Base-by-base conservation (phyloP, 2,329 filamentous ascomycete genomes). In the Parasarocladium wereldwijsianum region DNA sequence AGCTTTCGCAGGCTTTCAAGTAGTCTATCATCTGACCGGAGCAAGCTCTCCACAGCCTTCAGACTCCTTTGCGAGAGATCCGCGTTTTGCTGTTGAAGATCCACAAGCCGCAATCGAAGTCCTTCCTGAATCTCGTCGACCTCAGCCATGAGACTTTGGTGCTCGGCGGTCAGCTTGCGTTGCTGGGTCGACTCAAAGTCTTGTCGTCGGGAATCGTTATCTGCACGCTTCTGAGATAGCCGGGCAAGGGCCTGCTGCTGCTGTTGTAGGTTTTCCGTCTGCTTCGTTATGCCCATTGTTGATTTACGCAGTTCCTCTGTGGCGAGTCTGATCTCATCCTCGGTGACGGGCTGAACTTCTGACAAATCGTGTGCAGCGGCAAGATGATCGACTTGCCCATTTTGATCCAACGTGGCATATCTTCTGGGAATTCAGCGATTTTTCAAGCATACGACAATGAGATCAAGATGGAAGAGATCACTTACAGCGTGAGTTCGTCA, bases 1-100 rank as follows among this genome's bases (percentile, higher is more conserved):
- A 82, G 59, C 38, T 77, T 78, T 43, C 78, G 71, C 3, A 83
- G 54, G 34, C 72, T 72, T 13, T 65, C 57, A 2, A 82, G 53
- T 3, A 81, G 57, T 36, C 68, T 71, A 43, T 82, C 75, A 35
- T 83, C 76, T 2, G 70, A 66, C 7, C 59, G 57, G 7, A 79
- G 51, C 8, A 67, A 47, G 11, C 53, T 54, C 14, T 62, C 57
- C 0, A 72, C 52, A 32, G 62, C 54, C 26, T 59, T 61, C 11
- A 75, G 45, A 3, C 51, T 50, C 2, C 55, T 46, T 4, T 55
- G 57, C 1, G 61, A 54, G 4, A 11, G 6, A 0, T 50, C 51
- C 6, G 61, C 61, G 5, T 47, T 48, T 23, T 74, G 65, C 36
- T 66, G 62, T 40, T 67, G 60, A 2, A 69, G 43, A 30, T 70